These are phyloP conservation scores for Fusarium sp. DNA, from an alignment of 2,329 filamentous ascomycete species.

Conservation along the genomic window DNA sequence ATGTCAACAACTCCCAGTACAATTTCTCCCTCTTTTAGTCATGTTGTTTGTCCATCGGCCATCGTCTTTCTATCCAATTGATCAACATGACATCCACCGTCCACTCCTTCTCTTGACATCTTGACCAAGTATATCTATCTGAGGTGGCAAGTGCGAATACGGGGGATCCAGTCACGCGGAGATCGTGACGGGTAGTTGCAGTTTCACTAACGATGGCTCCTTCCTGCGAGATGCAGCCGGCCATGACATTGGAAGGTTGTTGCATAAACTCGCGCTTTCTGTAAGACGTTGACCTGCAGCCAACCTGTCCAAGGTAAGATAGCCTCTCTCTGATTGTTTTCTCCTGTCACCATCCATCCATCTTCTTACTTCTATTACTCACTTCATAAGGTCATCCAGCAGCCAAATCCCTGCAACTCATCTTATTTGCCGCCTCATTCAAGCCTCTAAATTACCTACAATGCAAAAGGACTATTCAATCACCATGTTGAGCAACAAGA, in stretches of 20 bases:
- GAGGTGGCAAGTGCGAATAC: background rate
- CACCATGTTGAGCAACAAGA: background rate
- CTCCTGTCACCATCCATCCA: background rate
- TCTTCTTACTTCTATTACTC: background rate
- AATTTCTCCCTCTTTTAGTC: background rate
- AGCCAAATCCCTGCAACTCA: background rate
- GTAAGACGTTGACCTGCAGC: background rate
- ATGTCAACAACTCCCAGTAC: no score
- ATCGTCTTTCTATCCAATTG: background rate
- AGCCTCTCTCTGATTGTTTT: background rate
- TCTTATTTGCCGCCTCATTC: background rate
- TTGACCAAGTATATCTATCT: background rate
- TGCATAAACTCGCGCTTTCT: constrained; percentile 5
- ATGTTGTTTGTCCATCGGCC: background rate
- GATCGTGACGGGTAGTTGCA: constrained; percentile 26
- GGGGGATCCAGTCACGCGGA: constrained; percentile 2
- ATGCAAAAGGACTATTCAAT: background rate
- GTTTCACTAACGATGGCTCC: constrained; percentile 25
- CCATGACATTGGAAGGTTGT: constrained; percentile 13
- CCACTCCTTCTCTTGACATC: background rate
- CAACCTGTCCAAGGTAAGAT: background rate
- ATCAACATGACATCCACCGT: background rate
- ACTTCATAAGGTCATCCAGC: background rate
- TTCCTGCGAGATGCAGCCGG: constrained; percentile 27
- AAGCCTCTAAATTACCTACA: background rate